phyloP scores from a whole-genome alignment of 2,329 filamentous ascomycete genomes.

The Pseudogymnoascus sp. region DNA sequence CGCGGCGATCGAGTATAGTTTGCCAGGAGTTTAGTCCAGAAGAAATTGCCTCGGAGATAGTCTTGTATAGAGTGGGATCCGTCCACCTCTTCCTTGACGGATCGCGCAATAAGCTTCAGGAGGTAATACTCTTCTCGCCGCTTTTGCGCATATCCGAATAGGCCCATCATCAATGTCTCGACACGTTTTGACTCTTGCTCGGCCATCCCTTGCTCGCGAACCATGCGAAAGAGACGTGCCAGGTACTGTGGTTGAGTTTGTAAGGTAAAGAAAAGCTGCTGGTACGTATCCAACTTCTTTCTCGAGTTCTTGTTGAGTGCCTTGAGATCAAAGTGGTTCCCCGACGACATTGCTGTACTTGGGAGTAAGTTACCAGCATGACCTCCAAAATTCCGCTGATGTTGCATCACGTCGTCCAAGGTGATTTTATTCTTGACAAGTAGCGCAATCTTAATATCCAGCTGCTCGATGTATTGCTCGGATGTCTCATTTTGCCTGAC shows the following conservation, averaged over 20 bases:
- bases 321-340: conserved; percentile 92
- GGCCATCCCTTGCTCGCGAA: conserved; percentile 73
- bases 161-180: conserved; percentile 87
- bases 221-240: conserved; percentile 72
- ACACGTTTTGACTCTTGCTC: conserved; percentile 92
- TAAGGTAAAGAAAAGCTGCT: conserved; percentile 93
- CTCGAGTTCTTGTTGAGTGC: conserved; percentile 94
- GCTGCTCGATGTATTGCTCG: conserved; percentile 95
- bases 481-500: conserved; percentile 95
- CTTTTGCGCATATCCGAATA: conserved; percentile 97
- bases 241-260: conserved; percentile 96
- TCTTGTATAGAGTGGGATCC: conserved; percentile 66
- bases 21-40: conserved; percentile 79
- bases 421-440: conserved; percentile 99
- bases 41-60: conserved; percentile 81
- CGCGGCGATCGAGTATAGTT: conserved; percentile 87
- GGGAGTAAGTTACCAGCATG: conserved; percentile 76
- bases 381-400: conserved; percentile 92
- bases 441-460: conserved; percentile 97
- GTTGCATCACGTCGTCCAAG: conserved; percentile 90
- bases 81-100: conserved; percentile 79
- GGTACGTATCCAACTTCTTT: conserved; percentile 92
- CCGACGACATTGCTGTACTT: conserved; percentile 79
- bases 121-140: conserved; percentile 94
- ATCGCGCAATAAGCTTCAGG: conserved; percentile 74